Percentiles rank a stretch among this genome's conserved stretches.
Conservation (phyloP, 257 asterid genomes). For the Apocynum venetum region DNA sequence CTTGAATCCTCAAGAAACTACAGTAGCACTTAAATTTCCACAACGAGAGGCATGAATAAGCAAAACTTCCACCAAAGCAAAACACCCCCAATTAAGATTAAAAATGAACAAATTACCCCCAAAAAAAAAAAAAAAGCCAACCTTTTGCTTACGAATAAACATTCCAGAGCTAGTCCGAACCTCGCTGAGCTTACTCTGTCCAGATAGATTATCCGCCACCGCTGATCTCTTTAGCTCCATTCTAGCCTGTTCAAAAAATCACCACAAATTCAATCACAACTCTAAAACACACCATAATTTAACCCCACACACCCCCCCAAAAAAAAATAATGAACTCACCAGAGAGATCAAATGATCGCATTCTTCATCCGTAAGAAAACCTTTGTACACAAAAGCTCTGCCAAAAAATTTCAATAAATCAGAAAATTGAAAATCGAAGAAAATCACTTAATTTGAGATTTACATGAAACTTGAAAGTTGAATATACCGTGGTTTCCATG, state of each 20-base stretch:
- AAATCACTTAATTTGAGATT: neutral
- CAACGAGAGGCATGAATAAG: neutral
- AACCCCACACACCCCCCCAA: neutral
- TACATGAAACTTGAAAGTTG: neutral
- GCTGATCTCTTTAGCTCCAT: constrained; percentile 84
- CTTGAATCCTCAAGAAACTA: neutral
- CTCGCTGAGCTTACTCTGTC: constrained; percentile 68
- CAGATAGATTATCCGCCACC: constrained; percentile 82
- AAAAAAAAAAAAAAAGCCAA: constrained; percentile 25
- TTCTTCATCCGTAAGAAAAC: constrained; percentile 84
- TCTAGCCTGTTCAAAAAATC: constrained; percentile 55
- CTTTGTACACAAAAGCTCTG: constrained; percentile 92
- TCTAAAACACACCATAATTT: neutral
- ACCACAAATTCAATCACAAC: neutral
- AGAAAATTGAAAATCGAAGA: neutral
- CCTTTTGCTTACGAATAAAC: constrained; percentile 84
- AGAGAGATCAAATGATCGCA: constrained; percentile 84
- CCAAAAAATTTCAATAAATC: neutral
- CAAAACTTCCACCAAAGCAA: neutral
- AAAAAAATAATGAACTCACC: constrained; percentile 37
- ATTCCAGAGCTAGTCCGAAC: constrained; percentile 97
- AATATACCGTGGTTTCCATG: constrained; percentile 84
- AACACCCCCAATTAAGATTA: neutral
- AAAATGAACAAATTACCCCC: neutral
- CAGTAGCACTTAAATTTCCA: neutral